These are phyloP conservation scores for Apiospora koreana DNA, from an alignment of 2,329 filamentous ascomycete species.

Conservation along the genomic window DNA sequence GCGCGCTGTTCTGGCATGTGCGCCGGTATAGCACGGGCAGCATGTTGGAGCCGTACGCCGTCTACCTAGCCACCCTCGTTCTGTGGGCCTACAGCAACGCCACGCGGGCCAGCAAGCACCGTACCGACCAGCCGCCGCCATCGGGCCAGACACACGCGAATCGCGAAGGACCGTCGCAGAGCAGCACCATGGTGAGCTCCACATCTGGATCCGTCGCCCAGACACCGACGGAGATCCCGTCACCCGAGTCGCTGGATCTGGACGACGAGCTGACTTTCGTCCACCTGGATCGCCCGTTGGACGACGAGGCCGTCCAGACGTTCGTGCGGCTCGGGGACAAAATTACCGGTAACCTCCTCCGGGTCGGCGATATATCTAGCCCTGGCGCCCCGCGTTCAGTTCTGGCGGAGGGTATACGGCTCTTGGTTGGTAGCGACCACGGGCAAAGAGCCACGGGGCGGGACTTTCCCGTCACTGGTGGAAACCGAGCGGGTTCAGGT, in stretches of 20 bases:
- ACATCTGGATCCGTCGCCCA: too few relatives aligned
- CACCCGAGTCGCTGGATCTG: neutral
- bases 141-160: neutral
- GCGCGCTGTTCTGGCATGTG: neutral
- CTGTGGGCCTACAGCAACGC: neutral
- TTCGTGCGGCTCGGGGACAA: conserved; percentile 2
- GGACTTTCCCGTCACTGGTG: neutral
- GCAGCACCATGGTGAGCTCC: too few relatives aligned
- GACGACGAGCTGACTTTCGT: neutral
- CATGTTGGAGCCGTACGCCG: neutral
- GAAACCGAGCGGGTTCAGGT: neutral
- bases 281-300: conserved; percentile 1
- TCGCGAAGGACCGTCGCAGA: too few relatives aligned
- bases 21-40: neutral
- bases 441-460: neutral
- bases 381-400: neutral
- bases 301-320: conserved; percentile 10
- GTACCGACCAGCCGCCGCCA: neutral
- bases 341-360: neutral
- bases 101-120: neutral
- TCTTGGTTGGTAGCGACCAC: neutral
- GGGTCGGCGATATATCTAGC: neutral
- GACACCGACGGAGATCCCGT: neutral
- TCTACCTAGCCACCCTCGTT: neutral
- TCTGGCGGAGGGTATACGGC: neutral